A percentile compares a stretch with the other conserved stretches of the same genome.
These are phyloP conservation scores for Coemansia sp. DNA, from an alignment of 192 early-diverging fungal genomes.

Conservation along the genomic window DNA sequence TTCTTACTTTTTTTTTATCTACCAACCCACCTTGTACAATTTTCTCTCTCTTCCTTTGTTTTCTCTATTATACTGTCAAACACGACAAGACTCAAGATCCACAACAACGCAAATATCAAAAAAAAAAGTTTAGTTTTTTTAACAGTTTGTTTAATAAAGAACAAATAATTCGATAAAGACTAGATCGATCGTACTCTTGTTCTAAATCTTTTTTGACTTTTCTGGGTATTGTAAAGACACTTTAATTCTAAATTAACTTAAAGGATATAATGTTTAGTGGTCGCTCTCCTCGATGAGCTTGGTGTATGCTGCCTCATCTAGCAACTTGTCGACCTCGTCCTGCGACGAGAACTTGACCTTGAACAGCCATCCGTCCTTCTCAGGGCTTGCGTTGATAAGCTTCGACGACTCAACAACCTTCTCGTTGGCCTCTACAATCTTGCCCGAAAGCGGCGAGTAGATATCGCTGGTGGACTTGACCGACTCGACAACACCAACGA, in stretches of 20 bases:
- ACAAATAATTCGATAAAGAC: background rate
- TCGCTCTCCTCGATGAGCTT: slow-evolving; percentile 48
- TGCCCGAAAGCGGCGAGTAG: slow-evolving; percentile 81
- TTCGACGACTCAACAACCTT: slow-evolving; percentile 63
- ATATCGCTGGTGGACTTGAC: slow-evolving; percentile 96
- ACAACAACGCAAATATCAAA: background rate
- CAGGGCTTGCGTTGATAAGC: slow-evolving; percentile 75
- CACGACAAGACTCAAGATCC: background rate
- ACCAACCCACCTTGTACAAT: slow-evolving; percentile 3
- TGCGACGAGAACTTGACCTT: slow-evolving; percentile 78
- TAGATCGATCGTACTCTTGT: background rate
- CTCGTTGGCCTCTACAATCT: slow-evolving; percentile 76
- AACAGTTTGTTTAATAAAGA: background rate
- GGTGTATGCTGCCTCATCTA: slow-evolving; percentile 71
- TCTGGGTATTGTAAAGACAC: background rate
- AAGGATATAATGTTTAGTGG: slow-evolving; percentile 10
- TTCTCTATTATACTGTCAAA: background rate
- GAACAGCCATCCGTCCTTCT: slow-evolving; percentile 84
- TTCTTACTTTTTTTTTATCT: slow-evolving; percentile 8
- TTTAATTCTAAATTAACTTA: no score
- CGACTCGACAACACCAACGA: slow-evolving; percentile 83
- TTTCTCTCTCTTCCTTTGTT: background rate
- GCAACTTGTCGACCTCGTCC: slow-evolving; percentile 67
- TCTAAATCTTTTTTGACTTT: no score
- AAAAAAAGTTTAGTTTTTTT: background rate